Evolutionary conservation across 352 stramenopile genomes (phyloP), one percentile per base, ranked within the genome.

Genomic region (Phytophthora capsici): DNA sequence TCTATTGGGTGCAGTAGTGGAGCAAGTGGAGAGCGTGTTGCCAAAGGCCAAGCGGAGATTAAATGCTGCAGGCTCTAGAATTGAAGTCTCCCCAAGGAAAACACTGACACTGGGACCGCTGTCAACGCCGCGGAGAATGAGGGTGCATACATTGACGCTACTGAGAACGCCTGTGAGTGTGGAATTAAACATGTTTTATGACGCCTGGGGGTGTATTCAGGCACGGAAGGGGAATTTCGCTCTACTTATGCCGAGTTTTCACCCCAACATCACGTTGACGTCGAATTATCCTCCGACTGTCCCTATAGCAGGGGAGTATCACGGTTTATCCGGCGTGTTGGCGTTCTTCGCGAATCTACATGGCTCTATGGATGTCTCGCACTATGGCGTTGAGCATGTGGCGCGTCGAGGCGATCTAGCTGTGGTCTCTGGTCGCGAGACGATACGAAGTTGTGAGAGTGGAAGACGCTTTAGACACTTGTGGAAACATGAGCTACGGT

Each of bases 401-500:
- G 86, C 84, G 26, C 81, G 86, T 25, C 75, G 79, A 32, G 80
- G 78, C 17, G 85, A 95, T 58, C 58, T 94, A 14, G 87, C 87
- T 0, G 87, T 95, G 10, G 84, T 95, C 17, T 89, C 83, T 0
- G 87, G 87, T 20, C 82, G 86, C 36, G 87, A 95, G 50, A 95
- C 85, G 5, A 69, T 95, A 40, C 79, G 77, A 43, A 95, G 87
- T 75, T 66, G 66, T 13, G 41, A 67, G 34, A 95, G 88, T 66
- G 75, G 85, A 37, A 76, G 82, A 30, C 82, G 86, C 44, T 95
- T 93, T 69, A 78, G 85, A 16, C 87, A 95, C 51, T 70, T 92
- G 59, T 95, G 85, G 85, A 91, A 88, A 59, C 87, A 95, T 60
- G 85, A 92, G 57, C 69, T 95, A 25, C 84, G 85, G 4, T 94